Evolutionary conservation across 129 eudicot species (phyloP), one percentile per base, ranked within the genome.

Genomic region (Heracleum sosnowskyi): DNA sequence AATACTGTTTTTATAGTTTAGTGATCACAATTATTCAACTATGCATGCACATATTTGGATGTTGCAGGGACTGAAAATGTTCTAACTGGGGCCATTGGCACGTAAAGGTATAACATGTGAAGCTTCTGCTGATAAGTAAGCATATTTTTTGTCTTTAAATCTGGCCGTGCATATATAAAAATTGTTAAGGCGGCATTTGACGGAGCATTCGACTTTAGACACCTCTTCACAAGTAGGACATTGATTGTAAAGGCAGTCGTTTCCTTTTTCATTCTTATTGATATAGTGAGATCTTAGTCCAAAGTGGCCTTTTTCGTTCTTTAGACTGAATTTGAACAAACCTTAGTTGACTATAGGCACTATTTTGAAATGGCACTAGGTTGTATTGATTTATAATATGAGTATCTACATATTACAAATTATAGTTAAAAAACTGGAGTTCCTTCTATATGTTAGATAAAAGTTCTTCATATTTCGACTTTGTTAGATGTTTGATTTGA

Each of bases 41-140:
- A 83, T 86, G 85, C 90, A 83, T 82, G 45, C 51, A 85, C 82
- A 89, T 79, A 87, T 89, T 86, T 88, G 90, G 81, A 79, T 91
- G 86, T 87, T 91, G 97, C 97, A 91, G 95, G 97, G 81, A 36
- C 55, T 83, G 86, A 89, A 66, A 55, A 85, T 71, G 41, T 73
- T 62, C 60, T n/a, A 44, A 76, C 77, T 83, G 82, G 83, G 89
- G 75, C 80, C 83, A 83, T 82, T 87, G 91, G 80, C 81, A 90
- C 86, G 8, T 39, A 72, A 72, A n/a, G 17, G 78, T 81, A 78
- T 57, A 69, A 76, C 83, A 33, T 80, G 84, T 73, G 78, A 80
- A 82, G 91, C 93, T 86, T 89, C 77, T 80, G 80, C 76, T 79
- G 76, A 78, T 91, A 80, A 80, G 97, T 86, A 89, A 91, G 92